phyloP scores from a whole-genome alignment of 441 rosid genomes.

The Croton setiger region DNA sequence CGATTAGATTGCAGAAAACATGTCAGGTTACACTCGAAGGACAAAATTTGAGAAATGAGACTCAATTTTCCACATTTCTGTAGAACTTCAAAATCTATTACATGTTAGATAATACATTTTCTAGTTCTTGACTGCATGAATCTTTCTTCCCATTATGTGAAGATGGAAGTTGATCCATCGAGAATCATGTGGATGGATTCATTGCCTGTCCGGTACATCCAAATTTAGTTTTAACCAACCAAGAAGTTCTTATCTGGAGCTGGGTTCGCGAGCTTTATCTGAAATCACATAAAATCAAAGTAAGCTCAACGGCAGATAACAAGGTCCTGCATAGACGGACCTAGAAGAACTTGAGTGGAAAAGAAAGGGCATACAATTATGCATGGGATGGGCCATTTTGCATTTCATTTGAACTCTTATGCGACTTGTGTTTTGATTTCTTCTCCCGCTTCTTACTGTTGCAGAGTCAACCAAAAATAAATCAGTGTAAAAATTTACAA shows the following conservation, averaged over 20 bases:
- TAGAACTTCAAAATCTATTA: background rate
- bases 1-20: too few species aligned
- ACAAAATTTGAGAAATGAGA: background rate
- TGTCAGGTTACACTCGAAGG: background rate
- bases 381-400: constrained; percentile 27
- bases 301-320: background rate
- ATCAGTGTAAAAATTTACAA: background rate
- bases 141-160: background rate
- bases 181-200: background rate
- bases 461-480: constrained; percentile 21
- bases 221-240: background rate
- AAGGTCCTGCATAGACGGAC: background rate
- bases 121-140: background rate
- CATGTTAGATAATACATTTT: background rate
- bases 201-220: background rate
- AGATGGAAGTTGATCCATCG: background rate
- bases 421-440: constrained; percentile 87
- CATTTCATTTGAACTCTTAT: constrained; percentile 49
- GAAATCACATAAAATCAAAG: background rate
- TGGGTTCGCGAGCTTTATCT: background rate
- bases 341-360: background rate
- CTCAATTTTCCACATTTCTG: background rate
- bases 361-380: constrained; percentile 15
- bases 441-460: constrained; percentile 82
- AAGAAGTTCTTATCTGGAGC: constrained; percentile 6